Base-by-base conservation (phyloP, 441 rosid genomes). In the Eruca vesicaria region DNA sequence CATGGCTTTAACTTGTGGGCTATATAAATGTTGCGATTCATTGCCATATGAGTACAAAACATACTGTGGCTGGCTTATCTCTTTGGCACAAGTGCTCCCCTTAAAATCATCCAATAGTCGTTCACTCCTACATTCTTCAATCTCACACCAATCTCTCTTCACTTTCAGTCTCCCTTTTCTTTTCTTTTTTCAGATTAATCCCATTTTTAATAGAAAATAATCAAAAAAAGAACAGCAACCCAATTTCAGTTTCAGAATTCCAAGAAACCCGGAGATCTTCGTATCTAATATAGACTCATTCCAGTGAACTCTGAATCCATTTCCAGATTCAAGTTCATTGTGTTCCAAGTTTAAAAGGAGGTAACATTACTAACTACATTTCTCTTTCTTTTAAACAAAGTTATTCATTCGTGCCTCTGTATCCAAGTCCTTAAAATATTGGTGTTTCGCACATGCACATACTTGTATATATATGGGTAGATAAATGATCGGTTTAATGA, bases 1-100 rank as follows among this genome's bases (percentile, higher is more conserved):
- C 74, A 36, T 5, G 21, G 50, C 64, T 19, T 53, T 62, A 69
- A 48, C 1, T 23, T 60, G 12, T 75, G 7, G 64, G 26, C 36
- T 69, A 69, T 31, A 75, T 63, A 66, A 19, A 75, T 63, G 33
- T 3, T 18, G 59, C 2, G 56, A 50, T 50, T 3, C 56, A 8
- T 41, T 69, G 71, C 38, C 79, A 69, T 29, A 63, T 29, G 43
- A 63, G 35, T 20, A 69, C 31, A 76, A 62, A 63, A 76, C 61
- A 63, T 18, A 63, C 9, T 61, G 58, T 55, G 70, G 58, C 31
- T 69, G 66, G 65, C 79, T 76, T 76, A 76, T 69, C 75, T 76
- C 66, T 48, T 76, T 66, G 31, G 32, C 36, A 68, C 79, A 52
- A 75, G 57, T 53, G 35, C 15, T 62, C 55, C 58, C 35, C 59